Percentiles rank a stretch among this genome's conserved stretches.
Conservation (phyloP, 2,329 filamentous ascomycete species). For the Penicillium rolfsii region DNA sequence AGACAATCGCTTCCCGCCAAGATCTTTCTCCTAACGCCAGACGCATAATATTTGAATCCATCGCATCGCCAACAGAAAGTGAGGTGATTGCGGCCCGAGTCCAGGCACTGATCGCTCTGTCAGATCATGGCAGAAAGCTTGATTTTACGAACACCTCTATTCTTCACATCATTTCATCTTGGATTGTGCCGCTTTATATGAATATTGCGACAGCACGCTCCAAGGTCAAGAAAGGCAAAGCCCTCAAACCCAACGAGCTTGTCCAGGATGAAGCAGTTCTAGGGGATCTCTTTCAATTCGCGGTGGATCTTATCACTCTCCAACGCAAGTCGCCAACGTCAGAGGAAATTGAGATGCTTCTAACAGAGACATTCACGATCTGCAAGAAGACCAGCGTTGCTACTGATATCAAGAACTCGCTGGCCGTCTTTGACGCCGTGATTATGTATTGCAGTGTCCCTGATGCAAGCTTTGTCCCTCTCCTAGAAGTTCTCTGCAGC, state of each 20-base stretch:
- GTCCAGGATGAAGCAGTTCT: conserved; percentile 42
- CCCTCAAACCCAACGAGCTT: conserved; percentile 36
- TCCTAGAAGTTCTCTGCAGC: conserved; percentile 49
- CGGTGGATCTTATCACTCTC: conserved; percentile 48
- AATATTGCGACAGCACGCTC: conserved; percentile 40
- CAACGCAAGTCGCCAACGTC: conserved; percentile 42
- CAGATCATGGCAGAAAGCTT: conserved; percentile 49
- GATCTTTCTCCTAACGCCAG: conserved; percentile 44
- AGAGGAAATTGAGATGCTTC: conserved; percentile 43
- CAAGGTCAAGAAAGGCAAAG: conserved; percentile 44
- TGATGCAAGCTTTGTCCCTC: conserved; percentile 40
- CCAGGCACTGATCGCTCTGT: conserved; percentile 44
- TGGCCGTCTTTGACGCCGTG: conserved; percentile 48
- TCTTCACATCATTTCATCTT: conserved; percentile 45
- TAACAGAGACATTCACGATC: conserved; percentile 44
- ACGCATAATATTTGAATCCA: conserved; percentile 40
- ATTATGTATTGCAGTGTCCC: conserved; percentile 47
- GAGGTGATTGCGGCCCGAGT: conserved; percentile 46
- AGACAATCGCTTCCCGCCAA: conserved; percentile 43
- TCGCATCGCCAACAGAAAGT: conserved; percentile 38
- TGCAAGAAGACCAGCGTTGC: conserved; percentile 48
- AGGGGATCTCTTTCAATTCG: conserved; percentile 46
- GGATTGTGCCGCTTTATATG: conserved; percentile 45
- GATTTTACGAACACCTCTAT: conserved; percentile 46
- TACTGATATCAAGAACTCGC: conserved; percentile 47